These are phyloP conservation scores for Silene latifolia DNA, from an alignment of 148 eudicot genomes.

Conservation along the genomic window DNA sequence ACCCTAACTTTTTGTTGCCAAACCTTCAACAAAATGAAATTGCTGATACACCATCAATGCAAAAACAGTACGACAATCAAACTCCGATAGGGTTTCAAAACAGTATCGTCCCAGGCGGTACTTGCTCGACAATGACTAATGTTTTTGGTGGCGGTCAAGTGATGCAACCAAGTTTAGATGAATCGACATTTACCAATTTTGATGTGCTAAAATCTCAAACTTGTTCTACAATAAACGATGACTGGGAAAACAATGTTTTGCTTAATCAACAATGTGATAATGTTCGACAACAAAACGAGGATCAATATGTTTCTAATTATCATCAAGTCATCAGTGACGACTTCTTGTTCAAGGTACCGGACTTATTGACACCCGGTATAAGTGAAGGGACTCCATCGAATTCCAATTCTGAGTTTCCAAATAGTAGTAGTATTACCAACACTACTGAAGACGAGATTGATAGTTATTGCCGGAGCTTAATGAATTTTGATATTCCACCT, in stretches of 20 bases:
- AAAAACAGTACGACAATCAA: background rate
- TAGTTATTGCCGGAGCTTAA: conserved; percentile 39
- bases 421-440: conserved; percentile 26
- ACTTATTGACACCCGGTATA: conserved; percentile 54
- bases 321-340: conserved; percentile 27
- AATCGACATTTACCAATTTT: conserved; percentile 22
- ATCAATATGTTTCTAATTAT: conserved; percentile 23
- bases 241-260: conserved; percentile 12
- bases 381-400: conserved; percentile 52
- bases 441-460: conserved; percentile 64
- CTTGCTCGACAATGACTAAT: background rate
- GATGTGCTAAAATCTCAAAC: conserved; percentile 1
- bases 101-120: conserved; percentile 30
- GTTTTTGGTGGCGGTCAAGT: conserved; percentile 19
- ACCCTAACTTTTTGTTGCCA: conserved; percentile 32
- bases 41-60: background rate
- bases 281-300: conserved; percentile 3
- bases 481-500: conserved; percentile 27
- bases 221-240: background rate
- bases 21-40: conserved; percentile 20
- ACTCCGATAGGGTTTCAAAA: background rate
- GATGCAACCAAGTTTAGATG: conserved; percentile 31
- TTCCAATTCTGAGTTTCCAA: conserved; percentile 41
- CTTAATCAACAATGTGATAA: background rate
- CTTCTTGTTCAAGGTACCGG: conserved; percentile 25